Evolutionary conservation across 176 grass and related monocot genomes (phyloP), one percentile per base, ranked within the genome.

Genomic region (Oryza meyeriana): DNA sequence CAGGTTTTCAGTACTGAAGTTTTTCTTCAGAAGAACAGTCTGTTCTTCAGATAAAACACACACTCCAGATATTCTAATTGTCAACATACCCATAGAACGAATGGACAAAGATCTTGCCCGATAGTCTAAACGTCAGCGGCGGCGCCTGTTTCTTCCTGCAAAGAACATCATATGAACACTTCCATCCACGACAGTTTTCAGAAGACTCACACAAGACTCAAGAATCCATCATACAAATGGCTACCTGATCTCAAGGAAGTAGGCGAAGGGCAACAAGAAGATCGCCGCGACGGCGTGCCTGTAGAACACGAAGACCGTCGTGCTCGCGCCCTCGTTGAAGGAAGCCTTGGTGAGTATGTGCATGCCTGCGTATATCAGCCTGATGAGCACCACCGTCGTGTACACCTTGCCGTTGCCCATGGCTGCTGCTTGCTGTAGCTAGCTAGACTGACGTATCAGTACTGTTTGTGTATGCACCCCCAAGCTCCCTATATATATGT

Each of bases 251-350:
- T 91, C 90, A 18, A 91, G 62, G 55, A 89, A 71, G 57, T 81
- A 81, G 8, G 90, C 83, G 71, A 93, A 68, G 11, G 90, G 94
- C 22, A 85, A 3, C 66, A 97, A 5, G 58, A 84, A 93, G 81
- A 89, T 10, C 18, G 83, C 79, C n/a, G 88, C 90, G 28, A 93
- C 48, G 52, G 83, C 88, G 70, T 88, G 88, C 62, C 90, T 64
- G 79, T 93, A 93, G 84, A 96, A 92, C 18, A 88, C 88, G 52
- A 91, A 90, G 25, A 93, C 94, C 17, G 85, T 87, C 7, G 91
- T 92, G 80, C 82, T 92, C 5, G 77, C 82, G 77, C 90, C 94
- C 22, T 84, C 64, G 61, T 93, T 76, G 83, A 96, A 93, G 65
- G 94, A 74, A 12, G 86, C 80, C 78, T 96, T 93, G 72, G 88